Evolutionary conservation across 1,284 basidiomycete species (phyloP), one percentile per base, ranked within the genome.

Genomic region (Sparassis latifolia): DNA sequence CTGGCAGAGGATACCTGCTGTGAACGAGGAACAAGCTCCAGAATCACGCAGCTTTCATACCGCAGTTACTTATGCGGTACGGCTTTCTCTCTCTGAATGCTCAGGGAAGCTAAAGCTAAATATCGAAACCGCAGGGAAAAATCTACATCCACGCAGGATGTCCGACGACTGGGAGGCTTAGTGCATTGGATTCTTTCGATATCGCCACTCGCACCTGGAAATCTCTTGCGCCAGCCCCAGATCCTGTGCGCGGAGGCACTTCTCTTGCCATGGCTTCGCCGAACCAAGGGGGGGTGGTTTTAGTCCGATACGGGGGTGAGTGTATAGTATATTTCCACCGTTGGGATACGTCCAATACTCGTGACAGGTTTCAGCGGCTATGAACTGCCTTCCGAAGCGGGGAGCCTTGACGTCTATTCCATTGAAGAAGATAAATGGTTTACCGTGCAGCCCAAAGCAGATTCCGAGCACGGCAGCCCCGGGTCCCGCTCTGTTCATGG

Each of bases 91-190:
- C 20, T n/a, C 30, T 31, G 35, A 42, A 42, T 42, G 40, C 40
- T 20, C 27, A 29, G 43, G 9, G 33, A 28, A 12, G 29, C 12
- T 20, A 20, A 20, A 20, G 20, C 20, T 20, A 20, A 20, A 20
- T 20, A 20, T 20, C 20, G 58, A 41, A n/a, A 50, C 48, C 5
- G 40, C 42, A 74, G 69, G 62, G 57, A 3, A 67, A 59, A 40
- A 45, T 75, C 6, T 75, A 71, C 56, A 54, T 74, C 12, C 75
- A 75, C 37, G 73, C 74, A 0, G 74, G 75, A 4, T 75, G 72
- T 44, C 72, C 71, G 0, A 49, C 60, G 0, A 58, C 61, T 7
- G 71, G 71, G 7, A 62, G 71, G 32, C 60, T 69, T 3, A 49
- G 55, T 39, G 57, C 65, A 2, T 50, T 76, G 43, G 66, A 74